phyloP scores from a whole-genome alignment of 805 yeast genomes.

The Starmerella geochares region DNA sequence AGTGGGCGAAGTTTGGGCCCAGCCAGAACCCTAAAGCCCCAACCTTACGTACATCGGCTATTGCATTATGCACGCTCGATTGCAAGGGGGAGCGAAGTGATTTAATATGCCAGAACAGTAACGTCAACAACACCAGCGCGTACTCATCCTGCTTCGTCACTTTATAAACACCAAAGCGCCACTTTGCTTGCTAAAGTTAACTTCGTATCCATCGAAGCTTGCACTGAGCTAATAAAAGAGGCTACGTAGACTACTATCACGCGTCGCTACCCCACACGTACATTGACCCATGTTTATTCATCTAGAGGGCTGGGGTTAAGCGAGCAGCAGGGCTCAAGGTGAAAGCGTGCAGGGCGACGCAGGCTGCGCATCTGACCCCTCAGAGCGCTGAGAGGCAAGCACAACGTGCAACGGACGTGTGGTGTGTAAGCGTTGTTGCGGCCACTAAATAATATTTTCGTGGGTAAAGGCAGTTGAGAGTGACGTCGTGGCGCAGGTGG shows the following conservation, averaged over 20 bases:
- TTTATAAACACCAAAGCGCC: no score
- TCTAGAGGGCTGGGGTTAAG: not conserved
- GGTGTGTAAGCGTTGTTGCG: not conserved
- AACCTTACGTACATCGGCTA: constrained; percentile 4
- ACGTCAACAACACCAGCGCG: no score
- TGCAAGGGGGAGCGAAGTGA: constrained; percentile 3
- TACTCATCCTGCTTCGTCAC: no score
- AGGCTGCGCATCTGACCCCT: not conserved
- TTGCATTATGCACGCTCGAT: not conserved
- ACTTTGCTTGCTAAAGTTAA: no score
- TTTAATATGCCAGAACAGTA: not conserved
- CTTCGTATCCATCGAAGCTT: no score
- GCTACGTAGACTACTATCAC: no score
- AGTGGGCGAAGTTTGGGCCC: no score
- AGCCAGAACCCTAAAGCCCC: not conserved
- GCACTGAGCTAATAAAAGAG: no score
- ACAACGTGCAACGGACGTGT: not conserved
- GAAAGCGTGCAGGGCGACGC: not conserved
- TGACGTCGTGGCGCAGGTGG: no score
- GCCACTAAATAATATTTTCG: no score
- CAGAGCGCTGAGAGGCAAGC: not conserved
- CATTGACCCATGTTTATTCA: not conserved
- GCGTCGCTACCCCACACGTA: constrained; percentile 1
- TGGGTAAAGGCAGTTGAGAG: no score
- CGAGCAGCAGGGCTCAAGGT: not conserved